Percentiles rank a stretch among this genome's conserved stretches.
phyloP scores from a whole-genome alignment of 805 yeast species.

The Saccharomyces paradoxus region DNA sequence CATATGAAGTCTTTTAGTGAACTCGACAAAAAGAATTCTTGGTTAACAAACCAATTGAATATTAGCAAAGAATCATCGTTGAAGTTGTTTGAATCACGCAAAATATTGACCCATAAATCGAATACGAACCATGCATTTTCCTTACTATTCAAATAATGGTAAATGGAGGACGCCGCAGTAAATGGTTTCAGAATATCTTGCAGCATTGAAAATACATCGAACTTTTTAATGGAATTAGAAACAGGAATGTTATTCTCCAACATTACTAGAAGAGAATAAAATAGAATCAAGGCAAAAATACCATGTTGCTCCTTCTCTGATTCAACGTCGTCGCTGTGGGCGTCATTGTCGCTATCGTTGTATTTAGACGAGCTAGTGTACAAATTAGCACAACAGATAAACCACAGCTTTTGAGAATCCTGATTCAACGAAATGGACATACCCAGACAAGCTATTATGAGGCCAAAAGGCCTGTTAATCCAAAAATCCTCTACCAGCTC shows the following conservation, averaged over 20 bases:
- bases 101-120: slow-evolving; percentile 7
- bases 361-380: background rate
- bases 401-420: background rate
- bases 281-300: background rate
- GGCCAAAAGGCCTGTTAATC: background rate
- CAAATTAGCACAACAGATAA: background rate
- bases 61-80: slow-evolving; percentile 4
- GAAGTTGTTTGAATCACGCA: slow-evolving; percentile 3
- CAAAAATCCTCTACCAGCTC: background rate
- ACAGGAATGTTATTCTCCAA: background rate
- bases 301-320: background rate
- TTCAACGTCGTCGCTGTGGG: background rate
- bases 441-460: background rate
- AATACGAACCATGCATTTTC: slow-evolving; percentile 6
- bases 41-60: slow-evolving; percentile 6
- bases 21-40: background rate
- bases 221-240: background rate
- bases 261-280: background rate
- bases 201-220: background rate
- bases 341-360: background rate
- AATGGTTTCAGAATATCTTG: background rate
- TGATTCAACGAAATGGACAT: background rate
- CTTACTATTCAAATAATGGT: background rate
- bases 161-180: background rate
- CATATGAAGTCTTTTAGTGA: background rate